Evolutionary conservation across 2,329 filamentous ascomycete species (phyloP), one percentile per base, ranked within the genome.

Genomic region (Mycosphaerella sp.): DNA sequence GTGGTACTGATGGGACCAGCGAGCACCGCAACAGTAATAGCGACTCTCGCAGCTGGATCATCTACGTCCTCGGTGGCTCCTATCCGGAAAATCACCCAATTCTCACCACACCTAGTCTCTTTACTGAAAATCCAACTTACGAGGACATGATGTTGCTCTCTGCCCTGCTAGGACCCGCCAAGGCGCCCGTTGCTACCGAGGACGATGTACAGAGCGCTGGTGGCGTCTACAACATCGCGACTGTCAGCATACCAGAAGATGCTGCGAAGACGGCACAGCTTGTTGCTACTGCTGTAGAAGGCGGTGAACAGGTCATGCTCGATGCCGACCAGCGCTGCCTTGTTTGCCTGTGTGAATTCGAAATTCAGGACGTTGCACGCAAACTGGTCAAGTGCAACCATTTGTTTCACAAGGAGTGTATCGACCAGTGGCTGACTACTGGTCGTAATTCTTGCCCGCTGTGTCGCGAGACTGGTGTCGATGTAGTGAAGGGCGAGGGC

Each of bases 101-200:
- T 17, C 77, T 86, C 55, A 83, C 82, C 6, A 84, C 83, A 16
- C 83, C 82, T 10, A 85, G 81, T 59, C 71, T 86, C 9, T 86
- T 85, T 64, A 86, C 82, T 14, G 82, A 86, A 67, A 81, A 82
- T 45, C 82, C 82, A 1, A 85, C 82, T 1, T 86, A 86, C 62
- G 82, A 86, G 67, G 82, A 86, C 59, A 86, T 86, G 82, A 78
- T 85, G 64, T 70, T 86, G 40, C 73, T 86, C 3, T 84, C 81
- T 10, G 81, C 81, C 10, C 73, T 86, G 9, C 71, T 86, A 13
- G 83, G 82, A 1, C 82, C 83, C 42, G 82, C 79, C 3, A 86
- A 86, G 62, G 82, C 82, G 2, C 82, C 82, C 2, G 83, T 86
- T 44, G 82, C 82, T 14, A 80, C 76, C 50, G 77, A 81, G 54